Evolutionary conservation across 2,329 filamentous ascomycete genomes (phyloP).

Genomic region (Neocucurbitaria cava): DNA sequence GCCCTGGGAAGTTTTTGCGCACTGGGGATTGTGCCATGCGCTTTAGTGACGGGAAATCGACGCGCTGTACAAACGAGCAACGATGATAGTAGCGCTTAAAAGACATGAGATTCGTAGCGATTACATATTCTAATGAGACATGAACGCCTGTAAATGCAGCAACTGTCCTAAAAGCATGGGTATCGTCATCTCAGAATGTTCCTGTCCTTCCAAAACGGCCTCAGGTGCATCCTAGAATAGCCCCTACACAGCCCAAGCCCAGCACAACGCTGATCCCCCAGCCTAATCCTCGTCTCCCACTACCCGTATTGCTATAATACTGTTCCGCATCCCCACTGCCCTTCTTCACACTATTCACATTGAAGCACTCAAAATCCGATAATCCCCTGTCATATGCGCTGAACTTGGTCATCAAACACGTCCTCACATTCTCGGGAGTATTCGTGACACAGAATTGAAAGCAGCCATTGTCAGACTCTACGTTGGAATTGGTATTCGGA

Average conservation of each 20-base stretch:
- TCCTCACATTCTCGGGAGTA: slow-evolving; percentile 11
- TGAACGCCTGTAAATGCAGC: not conserved
- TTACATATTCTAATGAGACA: not conserved
- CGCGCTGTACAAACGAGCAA: not conserved
- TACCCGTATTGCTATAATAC: slow-evolving; percentile 13
- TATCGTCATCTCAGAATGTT: not conserved
- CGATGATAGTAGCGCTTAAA: not conserved
- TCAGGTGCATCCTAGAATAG: slow-evolving; percentile 2
- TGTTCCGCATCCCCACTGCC: not conserved
- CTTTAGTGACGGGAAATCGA: not conserved
- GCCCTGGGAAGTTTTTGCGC: slow-evolving; percentile 8
- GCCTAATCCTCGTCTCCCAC: not conserved
- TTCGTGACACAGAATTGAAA: slow-evolving; percentile 37
- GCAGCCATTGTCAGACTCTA: slow-evolving; percentile 22
- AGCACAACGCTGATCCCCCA: slow-evolving; percentile 13
- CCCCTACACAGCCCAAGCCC: slow-evolving; percentile 16
- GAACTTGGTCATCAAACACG: slow-evolving; percentile 21
- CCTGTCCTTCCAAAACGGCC: not conserved
- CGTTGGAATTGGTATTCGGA: slow-evolving; percentile 13
- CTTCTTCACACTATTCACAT: slow-evolving; percentile 11
- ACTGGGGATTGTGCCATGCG: slow-evolving; percentile 12
- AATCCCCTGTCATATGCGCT: slow-evolving; percentile 9
- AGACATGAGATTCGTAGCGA: not conserved
- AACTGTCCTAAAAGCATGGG: not conserved
- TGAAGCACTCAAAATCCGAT: slow-evolving; percentile 20